Evolutionary conservation across 202 grass and related monocot species (phyloP).

Genomic region (Zizania palustris): DNA sequence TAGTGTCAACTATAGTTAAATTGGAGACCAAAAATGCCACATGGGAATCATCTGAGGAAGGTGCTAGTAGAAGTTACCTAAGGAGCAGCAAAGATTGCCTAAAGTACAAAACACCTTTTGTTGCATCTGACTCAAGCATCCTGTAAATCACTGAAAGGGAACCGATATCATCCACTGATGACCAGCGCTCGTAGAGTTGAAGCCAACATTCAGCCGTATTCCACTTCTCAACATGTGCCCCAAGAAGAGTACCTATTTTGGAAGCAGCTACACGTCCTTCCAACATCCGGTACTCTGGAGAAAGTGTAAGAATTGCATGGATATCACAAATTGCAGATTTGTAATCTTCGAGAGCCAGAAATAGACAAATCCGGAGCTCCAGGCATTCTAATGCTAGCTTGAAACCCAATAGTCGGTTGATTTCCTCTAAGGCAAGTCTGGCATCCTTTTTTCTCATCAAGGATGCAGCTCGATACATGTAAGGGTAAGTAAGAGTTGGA

Average conservation of each 20-base stretch:
- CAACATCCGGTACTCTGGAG: slow-evolving; percentile 81
- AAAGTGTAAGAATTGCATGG: slow-evolving; percentile 87
- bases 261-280: slow-evolving; percentile 83
- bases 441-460: slow-evolving; percentile 87
- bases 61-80: slow-evolving; percentile 59
- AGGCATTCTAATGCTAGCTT: slow-evolving; percentile 85
- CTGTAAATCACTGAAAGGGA: slow-evolving; percentile 80
- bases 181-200: slow-evolving; percentile 93
- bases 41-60: slow-evolving; percentile 28
- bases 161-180: slow-evolving; percentile 86
- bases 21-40: slow-evolving; percentile 17
- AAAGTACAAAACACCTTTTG: slow-evolving; percentile 87
- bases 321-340: slow-evolving; percentile 80
- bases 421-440: slow-evolving; percentile 83
- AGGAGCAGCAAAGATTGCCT: slow-evolving; percentile 95
- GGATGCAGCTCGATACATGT: slow-evolving; percentile 80
- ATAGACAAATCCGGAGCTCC: slow-evolving; percentile 79
- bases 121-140: slow-evolving; percentile 83
- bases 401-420: slow-evolving; percentile 84
- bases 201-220: slow-evolving; percentile 88
- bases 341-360: slow-evolving; percentile 82
- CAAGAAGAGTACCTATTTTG: slow-evolving; percentile 73
- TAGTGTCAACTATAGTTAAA: slow-evolving; percentile 27
- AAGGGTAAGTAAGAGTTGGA: slow-evolving; percentile 86
- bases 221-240: slow-evolving; percentile 84